phyloP scores from a whole-genome alignment of 2,329 filamentous ascomycete genomes.

The Zymoseptoria passerinii region DNA sequence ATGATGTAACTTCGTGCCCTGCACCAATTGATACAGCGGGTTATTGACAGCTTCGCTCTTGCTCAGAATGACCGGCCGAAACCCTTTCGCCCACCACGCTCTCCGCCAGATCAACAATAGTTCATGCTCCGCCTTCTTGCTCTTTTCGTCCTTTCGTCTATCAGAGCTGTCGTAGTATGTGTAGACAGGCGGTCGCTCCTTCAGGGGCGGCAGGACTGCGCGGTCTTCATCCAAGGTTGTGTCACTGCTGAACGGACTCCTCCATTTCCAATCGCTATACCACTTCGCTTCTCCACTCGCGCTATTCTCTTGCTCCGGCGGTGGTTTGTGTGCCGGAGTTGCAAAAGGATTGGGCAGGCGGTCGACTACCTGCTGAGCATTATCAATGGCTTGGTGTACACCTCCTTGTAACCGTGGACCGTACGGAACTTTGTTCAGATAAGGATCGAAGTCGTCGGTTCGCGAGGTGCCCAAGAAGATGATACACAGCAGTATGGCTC shows the following conservation, averaged over 20 bases:
- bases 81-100: slow-evolving; percentile 93
- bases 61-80: slow-evolving; percentile 73
- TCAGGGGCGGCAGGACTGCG: slow-evolving; percentile 70
- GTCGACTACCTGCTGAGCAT: slow-evolving; percentile 33
- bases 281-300: slow-evolving; percentile 71
- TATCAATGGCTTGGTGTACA: slow-evolving; percentile 30
- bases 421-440: slow-evolving; percentile 27
- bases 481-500: slow-evolving; percentile 33
- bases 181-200: slow-evolving; percentile 65
- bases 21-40: slow-evolving; percentile 64
- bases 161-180: slow-evolving; percentile 75
- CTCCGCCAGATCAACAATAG: slow-evolving; percentile 80
- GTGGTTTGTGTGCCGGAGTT: slow-evolving; percentile 61
- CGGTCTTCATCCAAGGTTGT: slow-evolving; percentile 73
- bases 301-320: slow-evolving; percentile 67
- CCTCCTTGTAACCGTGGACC: slow-evolving; percentile 32
- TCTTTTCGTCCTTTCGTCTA: slow-evolving; percentile 51
- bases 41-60: slow-evolving; percentile 75
- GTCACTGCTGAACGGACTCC: slow-evolving; percentile 77
- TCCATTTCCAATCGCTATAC: slow-evolving; percentile 86
- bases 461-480: slow-evolving; percentile 28
- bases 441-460: slow-evolving; percentile 20
- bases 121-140: slow-evolving; percentile 65
- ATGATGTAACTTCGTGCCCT: slow-evolving; percentile 52
- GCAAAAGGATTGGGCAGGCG: slow-evolving; percentile 50